Evolutionary conservation across 257 asterid species (phyloP).

Genomic region (Mentha longifolia): DNA sequence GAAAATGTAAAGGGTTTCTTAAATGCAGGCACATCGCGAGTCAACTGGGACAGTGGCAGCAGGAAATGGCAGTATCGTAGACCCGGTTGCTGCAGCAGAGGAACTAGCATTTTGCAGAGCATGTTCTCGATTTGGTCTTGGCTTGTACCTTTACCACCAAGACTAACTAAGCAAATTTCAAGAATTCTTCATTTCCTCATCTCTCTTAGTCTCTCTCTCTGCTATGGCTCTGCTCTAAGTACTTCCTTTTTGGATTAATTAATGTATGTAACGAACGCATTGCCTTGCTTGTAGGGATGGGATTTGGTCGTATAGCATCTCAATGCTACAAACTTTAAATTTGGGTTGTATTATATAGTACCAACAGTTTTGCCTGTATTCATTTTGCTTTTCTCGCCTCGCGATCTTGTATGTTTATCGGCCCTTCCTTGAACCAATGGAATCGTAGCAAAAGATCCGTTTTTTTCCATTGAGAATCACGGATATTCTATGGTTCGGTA

Average conservation of each 20-base stretch:
- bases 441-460: no score
- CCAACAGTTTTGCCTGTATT: conserved; percentile 11
- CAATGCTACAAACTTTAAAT: background rate
- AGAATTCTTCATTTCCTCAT: background rate
- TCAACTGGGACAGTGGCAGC: conserved; percentile 83
- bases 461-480: no score
- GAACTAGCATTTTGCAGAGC: conserved; percentile 94
- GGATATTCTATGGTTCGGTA: no score
- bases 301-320: background rate
- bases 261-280: background rate
- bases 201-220: background rate
- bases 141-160: conserved; percentile 85
- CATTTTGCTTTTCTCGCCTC: background rate
- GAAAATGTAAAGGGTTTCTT: background rate
- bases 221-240: no score
- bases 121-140: conserved; percentile 95
- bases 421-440: no score
- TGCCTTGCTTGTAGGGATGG: background rate
- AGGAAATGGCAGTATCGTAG: conserved; percentile 39
- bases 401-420: no score
- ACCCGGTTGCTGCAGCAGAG: conserved; percentile 93
- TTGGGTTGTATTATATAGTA: background rate
- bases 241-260: background rate
- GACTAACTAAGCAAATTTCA: conserved; percentile 27
- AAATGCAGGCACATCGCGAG: conserved; percentile 83